Base-by-base conservation (phyloP, 495 filamentous ascomycete genomes). In the Clavariopsis aquatica region DNA sequence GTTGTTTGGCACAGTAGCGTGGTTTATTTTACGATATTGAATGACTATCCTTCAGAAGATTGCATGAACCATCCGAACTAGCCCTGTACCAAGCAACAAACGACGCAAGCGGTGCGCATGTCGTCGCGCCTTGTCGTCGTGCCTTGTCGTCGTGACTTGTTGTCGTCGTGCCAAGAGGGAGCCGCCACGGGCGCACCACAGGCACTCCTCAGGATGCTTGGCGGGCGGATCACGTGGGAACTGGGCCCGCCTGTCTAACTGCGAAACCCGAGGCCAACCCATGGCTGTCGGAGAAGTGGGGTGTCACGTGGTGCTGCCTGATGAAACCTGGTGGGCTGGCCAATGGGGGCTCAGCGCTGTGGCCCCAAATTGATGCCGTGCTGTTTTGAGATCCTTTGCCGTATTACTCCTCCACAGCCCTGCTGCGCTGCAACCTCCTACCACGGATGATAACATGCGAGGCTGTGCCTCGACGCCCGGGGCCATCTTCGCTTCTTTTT, bases 1-100 rank as follows among this genome's bases (percentile, higher is more conserved):
- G 13, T n/a, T 9, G 28, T 8, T 56, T 56, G 5, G 8, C 23
- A 56, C 13, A 9, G 53, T 52, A 64, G 61, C 41, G 61, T 57
- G 26, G 26, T 53, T 49, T 53, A 47, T 38, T 57, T 65, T 57
- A 65, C 55, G 62, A 65, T 59, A 65, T 58, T 57, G 27, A 65
- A 65, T 65, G 62, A 65, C 62, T 31, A 65, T 55, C 34, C 8
- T 27, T 54, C 12, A 23, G 5, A 28, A 28, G 26, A 51, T n/a
- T 28, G 26, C 12, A 10, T 19, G 17, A 49, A 24, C 45, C 17
- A 49, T 24, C 5, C 38, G 38, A 3, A n/a, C n/a, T n/a, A n/a
- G n/a, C n/a, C n/a, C n/a, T n/a, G n/a, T n/a, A n/a, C n/a, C n/a
- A n/a, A n/a, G n/a, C n/a, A n/a, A n/a, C n/a, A n/a, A n/a, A n/a